Evolutionary conservation across 768 basidiomycete genomes (phyloP).

Genomic region (Mycena albidolilacea): DNA sequence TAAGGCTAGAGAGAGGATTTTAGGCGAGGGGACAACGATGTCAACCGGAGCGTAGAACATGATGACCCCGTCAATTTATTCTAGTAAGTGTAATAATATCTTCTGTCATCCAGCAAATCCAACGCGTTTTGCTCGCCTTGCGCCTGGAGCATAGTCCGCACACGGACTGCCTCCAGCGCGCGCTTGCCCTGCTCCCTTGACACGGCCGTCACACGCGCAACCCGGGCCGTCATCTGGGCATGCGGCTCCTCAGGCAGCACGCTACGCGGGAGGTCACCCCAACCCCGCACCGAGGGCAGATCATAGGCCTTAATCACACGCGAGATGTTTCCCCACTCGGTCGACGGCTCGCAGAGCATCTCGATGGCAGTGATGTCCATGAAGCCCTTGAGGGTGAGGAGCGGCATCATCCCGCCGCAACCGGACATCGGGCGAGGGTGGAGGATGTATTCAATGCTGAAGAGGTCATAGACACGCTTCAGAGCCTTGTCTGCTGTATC

Average conservation of each 20-base stretch:
- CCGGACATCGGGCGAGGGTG: slow-evolving; percentile 4
- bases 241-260: slow-evolving; percentile 35
- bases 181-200: slow-evolving; percentile 11
- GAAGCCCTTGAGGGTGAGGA: slow-evolving; percentile 35
- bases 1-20: too few relatives aligned
- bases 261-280: slow-evolving; percentile 13
- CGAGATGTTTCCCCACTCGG: slow-evolving; percentile 30
- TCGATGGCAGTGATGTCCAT: slow-evolving; percentile 35
- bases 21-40: too few relatives aligned
- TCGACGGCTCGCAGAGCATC: slow-evolving; percentile 29
- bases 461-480: slow-evolving; percentile 36
- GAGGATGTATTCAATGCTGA: slow-evolving; percentile 39
- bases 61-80: too few relatives aligned
- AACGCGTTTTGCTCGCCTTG: slow-evolving; percentile 31
- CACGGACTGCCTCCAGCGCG: slow-evolving; percentile 9
- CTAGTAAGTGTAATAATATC: slow-evolving; percentile 13
- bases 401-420: slow-evolving; percentile 29
- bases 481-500: slow-evolving; percentile 32
- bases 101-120: slow-evolving; percentile 27
- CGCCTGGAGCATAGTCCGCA: slow-evolving; percentile 6
- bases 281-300: slow-evolving; percentile 2
- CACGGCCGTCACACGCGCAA: slow-evolving; percentile 10
- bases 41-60: too few relatives aligned
- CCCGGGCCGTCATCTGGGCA: slow-evolving; percentile 25
- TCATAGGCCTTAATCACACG: slow-evolving; percentile 8